A percentile compares a stretch with the other conserved stretches of the same genome.
phyloP scores from a whole-genome alignment of 148 eudicot genomes.

The Rhododendron vialii region DNA sequence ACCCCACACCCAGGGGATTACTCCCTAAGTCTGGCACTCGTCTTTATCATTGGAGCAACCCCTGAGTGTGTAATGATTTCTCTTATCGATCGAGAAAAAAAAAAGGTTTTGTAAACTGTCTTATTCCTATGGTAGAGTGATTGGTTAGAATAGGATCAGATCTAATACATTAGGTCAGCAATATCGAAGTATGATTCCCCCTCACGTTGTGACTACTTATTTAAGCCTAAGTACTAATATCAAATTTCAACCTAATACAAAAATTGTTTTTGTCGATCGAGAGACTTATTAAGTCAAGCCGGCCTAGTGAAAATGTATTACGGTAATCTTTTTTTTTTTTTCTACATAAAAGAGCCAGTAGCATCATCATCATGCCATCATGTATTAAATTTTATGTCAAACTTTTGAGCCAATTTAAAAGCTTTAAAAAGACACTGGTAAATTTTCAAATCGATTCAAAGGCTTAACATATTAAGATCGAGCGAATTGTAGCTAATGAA shows the following conservation, averaged over 20 bases:
- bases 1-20: too few relatives aligned
- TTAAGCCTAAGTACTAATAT: background rate
- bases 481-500: background rate
- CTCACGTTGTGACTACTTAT: background rate
- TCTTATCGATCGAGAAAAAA: too few relatives aligned
- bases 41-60: too few relatives aligned
- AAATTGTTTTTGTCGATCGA: background rate
- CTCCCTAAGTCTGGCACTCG: too few relatives aligned
- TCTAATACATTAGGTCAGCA: background rate
- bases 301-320: background rate
- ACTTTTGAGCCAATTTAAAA: background rate
- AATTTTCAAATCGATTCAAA: background rate
- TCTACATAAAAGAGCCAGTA: too few relatives aligned
- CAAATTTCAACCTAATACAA: background rate
- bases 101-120: background rate
- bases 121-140: background rate
- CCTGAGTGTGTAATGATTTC: too few relatives aligned
- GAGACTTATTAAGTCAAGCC: conserved; percentile 3
- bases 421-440: background rate
- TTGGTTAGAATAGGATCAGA: background rate
- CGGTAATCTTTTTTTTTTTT: too few relatives aligned
- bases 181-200: conserved; percentile 1
- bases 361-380: too few relatives aligned
- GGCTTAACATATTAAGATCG: background rate
- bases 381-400: background rate